A percentile compares a stretch with the other conserved stretches of the same genome.
Conservation (phyloP, 2,329 filamentous ascomycete species). For the Epichloe sibirici region DNA sequence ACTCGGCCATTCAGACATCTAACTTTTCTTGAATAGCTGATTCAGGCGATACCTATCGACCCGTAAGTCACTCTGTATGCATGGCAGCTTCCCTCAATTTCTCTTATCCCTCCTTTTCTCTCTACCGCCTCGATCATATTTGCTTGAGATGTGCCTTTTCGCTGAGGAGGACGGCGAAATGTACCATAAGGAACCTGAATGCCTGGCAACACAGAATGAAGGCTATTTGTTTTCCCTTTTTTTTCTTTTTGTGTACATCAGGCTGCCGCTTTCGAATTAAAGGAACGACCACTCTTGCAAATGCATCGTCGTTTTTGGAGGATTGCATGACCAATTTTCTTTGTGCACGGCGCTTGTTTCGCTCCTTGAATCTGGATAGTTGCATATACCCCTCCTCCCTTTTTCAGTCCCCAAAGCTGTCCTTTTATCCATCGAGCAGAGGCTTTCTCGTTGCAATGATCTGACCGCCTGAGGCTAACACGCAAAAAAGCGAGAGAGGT, state of each 20-base stretch:
- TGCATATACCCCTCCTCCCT: not conserved
- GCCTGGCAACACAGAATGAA: not conserved
- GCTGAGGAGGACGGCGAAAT: too few species aligned
- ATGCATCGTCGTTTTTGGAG: not conserved
- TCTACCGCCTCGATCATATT: not conserved
- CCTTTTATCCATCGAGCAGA: too few species aligned
- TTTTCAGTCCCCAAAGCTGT: not conserved
- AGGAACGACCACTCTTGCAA: not conserved
- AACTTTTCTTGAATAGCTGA: constrained; percentile 39
- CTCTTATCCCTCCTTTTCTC: constrained; percentile 2
- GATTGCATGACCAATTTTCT: not conserved
- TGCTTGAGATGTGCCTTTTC: not conserved
- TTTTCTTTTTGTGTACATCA: not conserved
- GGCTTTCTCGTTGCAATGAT: not conserved
- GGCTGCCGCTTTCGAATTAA: not conserved
- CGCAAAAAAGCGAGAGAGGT: constrained; percentile 63
- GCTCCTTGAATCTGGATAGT: not conserved
- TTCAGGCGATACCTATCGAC: constrained; percentile 48
- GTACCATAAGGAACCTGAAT: too few species aligned
- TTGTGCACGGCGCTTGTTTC: not conserved
- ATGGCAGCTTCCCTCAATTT: not conserved
- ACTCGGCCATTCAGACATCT: constrained; percentile 21
- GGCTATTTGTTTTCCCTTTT: not conserved
- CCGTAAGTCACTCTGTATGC: constrained; percentile 31
- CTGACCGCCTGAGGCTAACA: constrained; percentile 13